Evolutionary conservation across 495 filamentous ascomycete genomes (phyloP), one percentile per base, ranked within the genome.

Genomic region (Annulohypoxylon moriforme): DNA sequence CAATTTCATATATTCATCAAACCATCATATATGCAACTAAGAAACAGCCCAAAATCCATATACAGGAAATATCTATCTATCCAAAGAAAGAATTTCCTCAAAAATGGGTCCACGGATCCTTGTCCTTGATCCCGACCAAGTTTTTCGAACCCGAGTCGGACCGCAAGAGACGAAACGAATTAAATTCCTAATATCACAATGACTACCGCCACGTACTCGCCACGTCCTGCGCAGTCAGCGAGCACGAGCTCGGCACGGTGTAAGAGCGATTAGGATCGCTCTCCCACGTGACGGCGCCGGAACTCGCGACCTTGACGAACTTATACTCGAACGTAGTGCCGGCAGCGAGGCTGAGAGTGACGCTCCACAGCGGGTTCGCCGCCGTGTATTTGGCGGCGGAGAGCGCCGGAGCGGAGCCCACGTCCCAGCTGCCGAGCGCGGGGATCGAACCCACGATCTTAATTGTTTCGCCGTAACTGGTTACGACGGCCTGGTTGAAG

Each of bases 261-360:
- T 82, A 87, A 8, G 74, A 77, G 38, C 84, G 82, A 66, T 91
- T 91, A 1, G 85, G 81, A 69, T 86, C 85, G 55, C 81, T 83
- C 74, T 90, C 87, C 88, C 87, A 89, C 18, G 73, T 78, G 1
- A 88, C 80, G 0, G 75, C 71, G 1, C 88, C 86, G 69, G 83
- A 77, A 9, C 76, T 75, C 36, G 79, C 78, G 29, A 86, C 78
- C 11, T 83, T 84, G 59, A 90, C 85, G 63, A 85, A 91, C 77
- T 91, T 91, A 67, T 90, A 90, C 75, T 89, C 69, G 47, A 91
- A 82, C 7, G 60, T 72, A 14, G 77, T 78, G 2, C 87, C 87
- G 0, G 84, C 80, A 0, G 84, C 76, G 13, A 89, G 56, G 2
- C 69, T 40, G 34, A 75, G 33, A 9, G 82, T 85, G 2, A 74